Base-by-base conservation (phyloP, 768 basidiomycete species). In the Lactarius evosmus region DNA sequence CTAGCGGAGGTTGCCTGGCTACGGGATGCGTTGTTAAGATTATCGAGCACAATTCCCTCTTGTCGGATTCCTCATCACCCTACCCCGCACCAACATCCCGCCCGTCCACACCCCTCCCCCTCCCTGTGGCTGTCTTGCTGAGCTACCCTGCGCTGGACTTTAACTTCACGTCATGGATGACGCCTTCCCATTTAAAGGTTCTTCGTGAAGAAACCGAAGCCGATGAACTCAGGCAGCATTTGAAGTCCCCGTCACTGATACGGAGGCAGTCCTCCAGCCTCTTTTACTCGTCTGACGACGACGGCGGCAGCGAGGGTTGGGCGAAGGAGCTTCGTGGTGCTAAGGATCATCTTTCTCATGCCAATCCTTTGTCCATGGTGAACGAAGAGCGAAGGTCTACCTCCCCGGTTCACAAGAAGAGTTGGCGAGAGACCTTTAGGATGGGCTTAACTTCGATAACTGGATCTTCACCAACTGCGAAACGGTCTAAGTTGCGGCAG, bases 81-180 rank as follows among this genome's bases (percentile, higher is more conserved):
- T 67, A 61, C 52, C 44, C 50, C 17, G 11, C 44, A 38, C 59
- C 66, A 14, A 16, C 34, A 30, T 67, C 66, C 19, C 46, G 50
- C 40, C 70, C 72, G 69, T 72, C 70, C 66, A 76, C 74, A 17
- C 77, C 73, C 25, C 78, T 96, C 34, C 89, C 87, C 1, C 79
- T 83, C 19, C 97, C 97, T 1, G 76, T 88, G 41, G 90, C 91
- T 1, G 79, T 98, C 62, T 86, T 97, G 32, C 83, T 96, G 59
- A 93, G 86, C 68, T 99, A 98, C 74, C 85, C 95, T 0, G 91
- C 90, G 29, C 82, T 98, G 51, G 95, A 98, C 74, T 98, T 99
- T 78, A 98, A 98, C 74, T 98, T 96, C 71, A 94, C 93, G 0
- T 96, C 95, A 25, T 98, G 96, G 96, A 94, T 95, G 93, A 83